phyloP scores from a whole-genome alignment of 306 rosid genomes.

The Adenanthera pavonina region DNA sequence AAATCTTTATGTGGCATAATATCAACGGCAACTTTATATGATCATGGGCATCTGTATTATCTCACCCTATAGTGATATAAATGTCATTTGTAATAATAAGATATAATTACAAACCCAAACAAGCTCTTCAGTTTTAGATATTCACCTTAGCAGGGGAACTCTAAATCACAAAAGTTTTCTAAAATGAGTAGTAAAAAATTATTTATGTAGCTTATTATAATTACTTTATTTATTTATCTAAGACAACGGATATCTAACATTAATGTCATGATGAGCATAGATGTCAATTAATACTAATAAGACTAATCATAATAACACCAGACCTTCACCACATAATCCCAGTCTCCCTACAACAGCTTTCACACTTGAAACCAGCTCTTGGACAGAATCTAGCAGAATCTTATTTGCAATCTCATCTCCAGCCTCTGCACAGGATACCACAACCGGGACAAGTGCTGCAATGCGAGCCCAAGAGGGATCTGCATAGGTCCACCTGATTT shows the following conservation, averaged over 20 bases:
- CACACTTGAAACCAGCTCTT: slow-evolving; percentile 83
- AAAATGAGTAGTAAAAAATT: not conserved
- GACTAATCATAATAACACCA: slow-evolving; percentile 15
- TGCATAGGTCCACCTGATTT: slow-evolving; percentile 92
- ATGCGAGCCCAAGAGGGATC: slow-evolving; percentile 98
- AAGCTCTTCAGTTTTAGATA: not conserved
- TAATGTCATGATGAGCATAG: slow-evolving; percentile 13
- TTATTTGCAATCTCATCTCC: slow-evolving; percentile 88
- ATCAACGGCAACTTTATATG: not conserved
- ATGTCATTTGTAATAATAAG: not conserved
- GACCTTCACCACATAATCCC: slow-evolving; percentile 83
- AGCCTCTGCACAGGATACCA: slow-evolving; percentile 84
- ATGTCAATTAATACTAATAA: slow-evolving; percentile 20
- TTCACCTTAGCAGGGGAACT: not conserved
- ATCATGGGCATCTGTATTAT: not conserved
- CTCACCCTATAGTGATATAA: not conserved
- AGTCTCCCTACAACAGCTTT: slow-evolving; percentile 93
- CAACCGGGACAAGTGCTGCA: slow-evolving; percentile 91
- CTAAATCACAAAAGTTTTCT: slow-evolving; percentile 1
- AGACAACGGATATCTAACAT: not conserved
- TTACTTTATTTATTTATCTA: not conserved
- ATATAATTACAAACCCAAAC: not conserved
- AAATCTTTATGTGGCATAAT: not conserved
- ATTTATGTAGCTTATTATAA: not conserved
- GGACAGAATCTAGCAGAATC: slow-evolving; percentile 74